A percentile compares a stretch with the other conserved stretches of the same genome.
phyloP scores from a whole-genome alignment of 352 stramenopile genomes.

The Globisporangium orthogonon region DNA sequence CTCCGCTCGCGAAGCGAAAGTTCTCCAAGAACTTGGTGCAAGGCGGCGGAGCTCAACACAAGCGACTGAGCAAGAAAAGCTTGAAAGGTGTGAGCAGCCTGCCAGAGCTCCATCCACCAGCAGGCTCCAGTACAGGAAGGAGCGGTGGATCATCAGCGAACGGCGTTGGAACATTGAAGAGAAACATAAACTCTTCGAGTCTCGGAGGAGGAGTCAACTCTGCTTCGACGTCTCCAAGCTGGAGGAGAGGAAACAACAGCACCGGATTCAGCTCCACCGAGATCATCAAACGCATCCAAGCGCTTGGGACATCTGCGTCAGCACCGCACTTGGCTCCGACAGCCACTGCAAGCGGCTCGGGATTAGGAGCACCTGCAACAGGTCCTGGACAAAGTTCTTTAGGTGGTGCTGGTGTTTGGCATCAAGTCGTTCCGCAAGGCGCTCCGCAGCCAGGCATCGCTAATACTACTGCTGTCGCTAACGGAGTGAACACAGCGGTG shows the following conservation, averaged over 20 bases:
- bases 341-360: background rate
- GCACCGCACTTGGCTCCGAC: conserved; percentile 11
- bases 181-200: background rate
- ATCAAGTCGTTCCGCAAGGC: background rate
- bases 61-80: conserved; percentile 7
- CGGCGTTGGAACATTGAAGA: background rate
- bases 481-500: background rate
- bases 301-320: conserved; percentile 41
- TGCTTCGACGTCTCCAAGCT: background rate
- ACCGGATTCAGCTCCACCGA: conserved; percentile 29
- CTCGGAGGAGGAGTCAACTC: background rate
- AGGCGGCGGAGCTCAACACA: background rate
- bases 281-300: conserved; percentile 47
- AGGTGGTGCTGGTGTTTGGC: background rate
- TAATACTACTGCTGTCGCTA: background rate
- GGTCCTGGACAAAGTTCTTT: background rate
- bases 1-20: conserved; percentile 6
- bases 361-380: background rate
- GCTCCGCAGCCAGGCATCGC: background rate
- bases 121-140: background rate
- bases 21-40: conserved; percentile 6
- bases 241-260: background rate
- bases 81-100: conserved; percentile 29
- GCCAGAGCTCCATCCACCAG: conserved; percentile 23
- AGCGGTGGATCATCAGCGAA: background rate